phyloP scores from a whole-genome alignment of 2,329 filamentous ascomycete species.

The Blumeria hordei region DNA sequence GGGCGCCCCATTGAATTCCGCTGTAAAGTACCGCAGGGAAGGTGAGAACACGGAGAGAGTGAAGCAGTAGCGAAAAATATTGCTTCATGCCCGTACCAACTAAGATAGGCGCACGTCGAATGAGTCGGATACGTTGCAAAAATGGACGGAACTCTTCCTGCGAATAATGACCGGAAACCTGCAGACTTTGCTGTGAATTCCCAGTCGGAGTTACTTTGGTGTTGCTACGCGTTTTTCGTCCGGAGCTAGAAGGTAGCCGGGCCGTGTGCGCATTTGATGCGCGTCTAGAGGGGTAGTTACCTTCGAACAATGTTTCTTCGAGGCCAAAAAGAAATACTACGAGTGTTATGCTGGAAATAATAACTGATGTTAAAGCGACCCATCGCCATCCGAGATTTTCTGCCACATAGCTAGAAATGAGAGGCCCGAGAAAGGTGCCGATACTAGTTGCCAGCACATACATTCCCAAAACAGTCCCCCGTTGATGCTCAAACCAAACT shows the following conservation, averaged over 20 bases:
- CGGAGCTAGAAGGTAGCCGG: background rate
- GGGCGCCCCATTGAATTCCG: constrained; percentile 32
- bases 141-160: constrained; percentile 21
- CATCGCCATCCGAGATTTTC: constrained; percentile 27
- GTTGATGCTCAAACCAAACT: constrained; percentile 32
- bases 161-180: background rate
- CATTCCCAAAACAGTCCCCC: constrained; percentile 26
- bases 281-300: background rate
- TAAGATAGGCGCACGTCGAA: constrained; percentile 30
- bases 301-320: constrained; percentile 26
- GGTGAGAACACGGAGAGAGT: constrained; percentile 30
- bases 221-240: background rate
- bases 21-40: constrained; percentile 33
- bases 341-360: constrained; percentile 23
- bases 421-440: constrained; percentile 29
- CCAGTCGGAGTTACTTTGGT: background rate
- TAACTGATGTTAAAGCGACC: constrained; percentile 26
- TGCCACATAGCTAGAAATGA: constrained; percentile 26
- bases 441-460: constrained; percentile 31
- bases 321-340: constrained; percentile 25
- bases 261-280: constrained; percentile 11
- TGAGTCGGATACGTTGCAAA: constrained; percentile 27
- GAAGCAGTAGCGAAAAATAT: constrained; percentile 26
- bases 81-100: constrained; percentile 27
- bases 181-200: background rate